phyloP scores from a whole-genome alignment of 1,284 basidiomycete genomes.

The Cryptococcus sp. region DNA sequence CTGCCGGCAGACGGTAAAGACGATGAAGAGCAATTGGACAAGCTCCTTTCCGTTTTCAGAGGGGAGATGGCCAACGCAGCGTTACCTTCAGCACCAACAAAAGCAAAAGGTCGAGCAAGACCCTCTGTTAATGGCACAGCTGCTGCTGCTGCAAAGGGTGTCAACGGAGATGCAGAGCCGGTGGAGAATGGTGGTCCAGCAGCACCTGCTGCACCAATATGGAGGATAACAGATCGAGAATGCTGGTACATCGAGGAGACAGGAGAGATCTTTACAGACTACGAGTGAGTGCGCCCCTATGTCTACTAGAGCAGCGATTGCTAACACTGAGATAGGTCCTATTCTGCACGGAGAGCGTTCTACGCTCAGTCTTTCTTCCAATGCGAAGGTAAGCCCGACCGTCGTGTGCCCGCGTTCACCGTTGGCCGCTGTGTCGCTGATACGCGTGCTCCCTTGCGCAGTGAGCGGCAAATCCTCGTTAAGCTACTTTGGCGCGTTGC shows the following conservation, averaged over 20 bases:
- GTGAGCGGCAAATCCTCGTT: conserved; percentile 90
- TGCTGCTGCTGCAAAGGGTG: background rate
- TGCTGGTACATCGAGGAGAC: conserved; percentile 89
- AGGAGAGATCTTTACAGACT: conserved; percentile 91
- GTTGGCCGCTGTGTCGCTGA: background rate
- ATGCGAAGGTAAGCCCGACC: conserved; percentile 44
- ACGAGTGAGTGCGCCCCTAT: conserved; percentile 68
- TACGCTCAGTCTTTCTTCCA: conserved; percentile 71
- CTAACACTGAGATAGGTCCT: conserved; percentile 63
- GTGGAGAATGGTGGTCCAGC: conserved; percentile 5
- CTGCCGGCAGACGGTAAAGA: conserved; percentile 42
- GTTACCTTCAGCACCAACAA: conserved; percentile 2
- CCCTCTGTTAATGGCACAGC: conserved; percentile 9
- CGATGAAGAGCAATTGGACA: conserved; percentile 47
- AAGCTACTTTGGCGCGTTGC: conserved; percentile 90
- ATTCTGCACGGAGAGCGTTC: conserved; percentile 87
- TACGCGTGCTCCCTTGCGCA: conserved; percentile 62
- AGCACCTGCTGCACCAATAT: conserved; percentile 15
- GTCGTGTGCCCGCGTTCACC: background rate
- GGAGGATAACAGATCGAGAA: conserved; percentile 59
- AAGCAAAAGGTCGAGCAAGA: conserved; percentile 13
- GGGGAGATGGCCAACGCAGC: conserved; percentile 23
- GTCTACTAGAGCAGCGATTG: background rate
- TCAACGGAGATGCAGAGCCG: conserved; percentile 14
- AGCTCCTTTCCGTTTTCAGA: conserved; percentile 32